Base-by-base conservation (phyloP, 176 grass and related monocot species). In the Oropetium thomaeum region DNA sequence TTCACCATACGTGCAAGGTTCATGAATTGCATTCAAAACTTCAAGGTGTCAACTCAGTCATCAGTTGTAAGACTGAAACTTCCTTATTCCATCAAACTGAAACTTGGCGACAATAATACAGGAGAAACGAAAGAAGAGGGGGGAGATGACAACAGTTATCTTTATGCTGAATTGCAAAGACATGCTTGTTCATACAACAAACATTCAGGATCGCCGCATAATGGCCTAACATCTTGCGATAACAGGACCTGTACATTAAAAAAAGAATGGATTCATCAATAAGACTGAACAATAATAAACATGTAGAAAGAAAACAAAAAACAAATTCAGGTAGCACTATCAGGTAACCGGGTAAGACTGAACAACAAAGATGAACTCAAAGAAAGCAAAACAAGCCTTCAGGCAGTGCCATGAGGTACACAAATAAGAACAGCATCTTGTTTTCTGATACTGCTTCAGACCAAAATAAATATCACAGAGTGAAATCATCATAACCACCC, bases 1-100 rank as follows among this genome's bases (percentile, higher is more conserved):
- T 33, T 25, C 31, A 60, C 23, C 31, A 60, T 49, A 72, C n/a
- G n/a, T 57, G 22, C 48, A 77, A 40, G 28, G 13, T n/a, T 31
- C 59, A 68, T 0, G 31, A 54, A 68, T 60, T 41, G 40, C 41
- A 79, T 79, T 83, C 81, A 80, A 88, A 88, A 88, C 43, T 84
- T 84, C 20, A 79, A 69, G 42, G 62, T 60, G 34, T 16, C 70
- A 57, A 78, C 65, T 69, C 75, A 70, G 43, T 68, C 69, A 16
- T 74, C 62, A 39, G 73, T 70, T 28, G 62, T 64, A 75, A 38
- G 63, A 83, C 63, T 44, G 7, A 28, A 43, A 34, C 69, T 83
- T 79, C 28, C 58, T 88, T 88, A 88, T 88, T 88, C 45, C 81
- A 75, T 69, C 37, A 76, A 77, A 75, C 41, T 68, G 33, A 58